A percentile compares a stretch with the other conserved stretches of the same genome.
Evolutionary conservation across 768 basidiomycete species (phyloP).

Genomic region (Paxillus rubicundulus): DNA sequence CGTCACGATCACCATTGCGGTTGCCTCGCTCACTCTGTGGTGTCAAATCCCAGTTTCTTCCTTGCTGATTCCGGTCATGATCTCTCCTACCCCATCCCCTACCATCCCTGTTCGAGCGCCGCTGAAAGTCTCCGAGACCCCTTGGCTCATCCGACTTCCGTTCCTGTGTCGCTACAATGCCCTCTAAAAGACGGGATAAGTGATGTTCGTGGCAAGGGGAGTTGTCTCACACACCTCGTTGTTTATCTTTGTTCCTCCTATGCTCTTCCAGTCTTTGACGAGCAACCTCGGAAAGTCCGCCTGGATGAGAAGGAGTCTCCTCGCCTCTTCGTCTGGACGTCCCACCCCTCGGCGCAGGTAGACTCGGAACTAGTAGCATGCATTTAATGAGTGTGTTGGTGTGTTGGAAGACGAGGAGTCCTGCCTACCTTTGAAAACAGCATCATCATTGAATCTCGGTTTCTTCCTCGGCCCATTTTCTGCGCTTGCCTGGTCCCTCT

Average conservation of each 20-base stretch:
- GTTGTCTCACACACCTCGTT: constrained; percentile 45
- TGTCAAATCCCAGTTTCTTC: constrained; percentile 55
- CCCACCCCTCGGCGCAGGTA: constrained; percentile 58
- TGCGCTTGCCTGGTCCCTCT: constrained; percentile 57
- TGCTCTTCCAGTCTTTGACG: constrained; percentile 74
- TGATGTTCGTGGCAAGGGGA: not conserved
- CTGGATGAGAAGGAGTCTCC: constrained; percentile 92
- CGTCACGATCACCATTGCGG: constrained; percentile 46
- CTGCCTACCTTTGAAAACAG: constrained; percentile 81
- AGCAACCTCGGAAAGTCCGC: constrained; percentile 79
- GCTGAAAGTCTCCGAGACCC: constrained; percentile 90
- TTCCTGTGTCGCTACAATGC: constrained; percentile 61
- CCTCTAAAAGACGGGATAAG: constrained; percentile 46
- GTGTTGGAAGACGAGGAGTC: not conserved
- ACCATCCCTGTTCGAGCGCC: constrained; percentile 81
- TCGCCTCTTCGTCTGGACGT: constrained; percentile 73
- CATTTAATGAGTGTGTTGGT: not conserved
- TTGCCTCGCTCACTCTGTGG: constrained; percentile 56
- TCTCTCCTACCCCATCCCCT: constrained; percentile 47
- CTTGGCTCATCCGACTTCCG: constrained; percentile 56
- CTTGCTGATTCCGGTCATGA: constrained; percentile 28
- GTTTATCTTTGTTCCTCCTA: constrained; percentile 64
- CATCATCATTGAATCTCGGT: constrained; percentile 55
- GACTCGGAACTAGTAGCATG: constrained; percentile 59
- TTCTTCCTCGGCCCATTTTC: constrained; percentile 60